Conservation (phyloP, 2,329 filamentous ascomycete genomes). For the Fusarium agapanthi region DNA sequence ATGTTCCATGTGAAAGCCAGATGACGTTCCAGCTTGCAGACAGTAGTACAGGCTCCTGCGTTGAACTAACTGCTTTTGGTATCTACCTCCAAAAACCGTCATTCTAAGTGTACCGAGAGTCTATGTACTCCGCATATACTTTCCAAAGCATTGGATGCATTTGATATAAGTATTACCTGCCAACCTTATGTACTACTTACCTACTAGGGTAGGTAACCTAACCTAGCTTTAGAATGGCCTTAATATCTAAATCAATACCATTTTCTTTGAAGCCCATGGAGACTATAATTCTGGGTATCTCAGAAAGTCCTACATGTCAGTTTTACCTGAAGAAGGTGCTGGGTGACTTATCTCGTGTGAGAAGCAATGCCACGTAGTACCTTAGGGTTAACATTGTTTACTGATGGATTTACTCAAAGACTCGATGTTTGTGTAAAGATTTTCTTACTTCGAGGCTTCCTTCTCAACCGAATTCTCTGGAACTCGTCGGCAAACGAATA, state of each 20-base stretch:
- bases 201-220: not conserved
- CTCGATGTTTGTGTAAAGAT: not conserved
- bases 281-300: not conserved
- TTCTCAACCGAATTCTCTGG: not conserved
- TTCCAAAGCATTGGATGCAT: not conserved
- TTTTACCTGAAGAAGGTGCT: constrained; percentile 8
- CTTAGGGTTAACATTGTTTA: not conserved
- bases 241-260: not conserved
- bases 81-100: not conserved
- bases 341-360: not conserved
- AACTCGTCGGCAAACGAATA: not conserved
- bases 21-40: constrained; percentile 25
- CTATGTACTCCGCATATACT: not conserved
- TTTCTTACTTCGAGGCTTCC: not conserved
- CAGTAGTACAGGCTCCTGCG: not conserved
- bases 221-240: not conserved
- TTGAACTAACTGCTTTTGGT: constrained; percentile 7
- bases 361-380: not conserved
- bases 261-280: not conserved
- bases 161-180: not conserved
- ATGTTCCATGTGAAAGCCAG: constrained; percentile 33
- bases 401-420: not conserved
- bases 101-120: not conserved
- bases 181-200: not conserved
- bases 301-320: not conserved